Base-by-base conservation (phyloP, 345 rosid species). In the Euphorbia tirucalli region DNA sequence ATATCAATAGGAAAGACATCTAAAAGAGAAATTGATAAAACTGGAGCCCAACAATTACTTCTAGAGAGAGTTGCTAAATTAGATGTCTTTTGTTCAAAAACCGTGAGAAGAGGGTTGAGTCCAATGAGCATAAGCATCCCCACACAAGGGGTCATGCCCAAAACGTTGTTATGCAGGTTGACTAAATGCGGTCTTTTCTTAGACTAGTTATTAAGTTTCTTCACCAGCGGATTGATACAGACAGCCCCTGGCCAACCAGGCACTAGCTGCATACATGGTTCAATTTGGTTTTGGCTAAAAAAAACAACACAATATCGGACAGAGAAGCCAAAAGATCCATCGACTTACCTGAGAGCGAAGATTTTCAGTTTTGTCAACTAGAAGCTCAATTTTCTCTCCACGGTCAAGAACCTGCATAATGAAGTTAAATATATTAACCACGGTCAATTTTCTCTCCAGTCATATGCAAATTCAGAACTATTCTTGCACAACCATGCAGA, bases 301-400 rank as follows among this genome's bases (percentile, higher is more conserved):
- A 48, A 25, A 3, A 5, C n/a, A 73, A 10, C 43, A 19, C 0
- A n/a, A n/a, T 16, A 60, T 27, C 3, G 27, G 41, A 44, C 3
- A 32, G 10, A 63, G 28, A 62, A 48, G 22, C 28, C 4, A 65
- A 57, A 65, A 16, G 31, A 32, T 63, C 55, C 39, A 54, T 11
- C 48, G 32, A 37, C 58, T 56, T 57, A 92, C 99, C 93, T 92
- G 99, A 68, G 91, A 87, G 57, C 90, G 96, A 74, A 95, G 98
- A 76, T 90, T 89, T 76, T 95, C 99, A 11, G 99, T 92, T 85
- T 95, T 95, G 78, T 95, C 99, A 70, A 95, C 99, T 79, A 95
- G 82, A 65, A 95, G 89, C 81, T 92, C 99, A 77, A 95, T 92
- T 87, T 90, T 95, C 89, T 87, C 99, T 62, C 99, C 98, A 61